Base-by-base conservation (phyloP, 306 rosid species). In the Acacia crassicarpa region DNA sequence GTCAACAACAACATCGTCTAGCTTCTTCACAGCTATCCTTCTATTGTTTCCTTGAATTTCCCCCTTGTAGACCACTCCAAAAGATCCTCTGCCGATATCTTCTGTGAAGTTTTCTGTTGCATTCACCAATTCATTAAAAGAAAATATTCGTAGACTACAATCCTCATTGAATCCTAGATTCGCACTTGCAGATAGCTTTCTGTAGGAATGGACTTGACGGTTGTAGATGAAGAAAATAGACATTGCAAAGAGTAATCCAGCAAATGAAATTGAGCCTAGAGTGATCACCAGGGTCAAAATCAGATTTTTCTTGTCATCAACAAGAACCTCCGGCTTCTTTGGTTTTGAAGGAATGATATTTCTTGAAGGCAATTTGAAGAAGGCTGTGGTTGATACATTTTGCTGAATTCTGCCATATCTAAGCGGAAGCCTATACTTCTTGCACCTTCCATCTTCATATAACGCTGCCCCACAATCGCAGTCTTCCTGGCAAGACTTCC, bases 1-100 rank as follows among this genome's bases (percentile, higher is more conserved):
- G 3, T 63, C 84, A 8, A 8, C 46, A 63, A 79, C 22, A 54
- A 3, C 70, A 17, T 4, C 70, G 27, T 84, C 90, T 1, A 84
- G 15, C 23, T 54, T 87, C 78, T 75, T 87, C 6, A 84, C 90
- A 4, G 78, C 88, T 44, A 87, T 20, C 3, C 35, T 77, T 86
- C 38, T 72, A 48, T 38, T 83, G 73, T 32, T 67, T 3, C 69
- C 79, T 11, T 77, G 51, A 0, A 71, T 66, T 75, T 19, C 56
- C 4, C 88, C 90, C 66, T 14, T 56, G 45, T 84, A 84, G 16
- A 87, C 88, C 3, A 44, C 72, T 45, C 88, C 90, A 58, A 35
- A 84, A 8, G 88, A 70, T 46, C 86, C 90, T 63, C 78, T 84
- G 1, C 88, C 86, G 15, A 87, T 25, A 80, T 78, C 84, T 33